Conservation (phyloP, 768 basidiomycete species). For the Pleurotus platypus region DNA sequence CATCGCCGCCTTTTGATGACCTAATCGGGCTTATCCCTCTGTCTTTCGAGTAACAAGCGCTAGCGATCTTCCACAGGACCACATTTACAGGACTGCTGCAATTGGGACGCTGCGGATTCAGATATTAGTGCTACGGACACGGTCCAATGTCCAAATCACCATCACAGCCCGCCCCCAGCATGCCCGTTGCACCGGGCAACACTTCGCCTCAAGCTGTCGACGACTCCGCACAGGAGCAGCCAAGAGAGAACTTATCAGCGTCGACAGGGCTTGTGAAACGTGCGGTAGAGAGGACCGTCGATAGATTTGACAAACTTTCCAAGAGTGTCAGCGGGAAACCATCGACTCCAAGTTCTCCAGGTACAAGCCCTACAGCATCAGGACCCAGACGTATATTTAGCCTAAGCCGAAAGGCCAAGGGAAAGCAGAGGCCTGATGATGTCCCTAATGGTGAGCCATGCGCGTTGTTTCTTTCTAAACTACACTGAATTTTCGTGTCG, state of each 20-base stretch:
- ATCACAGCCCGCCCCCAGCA: constrained; percentile 21
- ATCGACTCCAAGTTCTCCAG: constrained; percentile 23
- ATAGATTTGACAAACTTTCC: constrained; percentile 61
- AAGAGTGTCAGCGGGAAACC: constrained; percentile 48
- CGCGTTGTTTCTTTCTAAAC: constrained; percentile 12
- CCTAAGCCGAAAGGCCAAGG: constrained; percentile 48
- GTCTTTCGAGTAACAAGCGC: neutral
- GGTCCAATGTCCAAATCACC: constrained; percentile 20
- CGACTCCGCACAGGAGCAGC: constrained; percentile 19
- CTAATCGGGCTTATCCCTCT: neutral
- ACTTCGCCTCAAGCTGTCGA: constrained; percentile 30
- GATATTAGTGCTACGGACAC: constrained; percentile 5
- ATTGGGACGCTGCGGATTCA: constrained; percentile 6
- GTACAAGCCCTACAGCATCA: constrained; percentile 23
- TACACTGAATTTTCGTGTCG: too few species aligned
- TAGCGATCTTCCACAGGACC: neutral
- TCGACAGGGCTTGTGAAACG: constrained; percentile 50
- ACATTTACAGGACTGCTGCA: too few species aligned
- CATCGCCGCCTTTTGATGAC: neutral
- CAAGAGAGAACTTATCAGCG: constrained; percentile 18
- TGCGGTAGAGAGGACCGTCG: constrained; percentile 43
- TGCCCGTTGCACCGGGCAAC: constrained; percentile 21
- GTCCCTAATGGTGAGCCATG: neutral
- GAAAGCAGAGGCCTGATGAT: constrained; percentile 32
- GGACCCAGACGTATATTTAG: constrained; percentile 53